A percentile compares a stretch with the other conserved stretches of the same genome.
phyloP scores from a whole-genome alignment of 495 filamentous ascomycete species.

The Tuber brumale region DNA sequence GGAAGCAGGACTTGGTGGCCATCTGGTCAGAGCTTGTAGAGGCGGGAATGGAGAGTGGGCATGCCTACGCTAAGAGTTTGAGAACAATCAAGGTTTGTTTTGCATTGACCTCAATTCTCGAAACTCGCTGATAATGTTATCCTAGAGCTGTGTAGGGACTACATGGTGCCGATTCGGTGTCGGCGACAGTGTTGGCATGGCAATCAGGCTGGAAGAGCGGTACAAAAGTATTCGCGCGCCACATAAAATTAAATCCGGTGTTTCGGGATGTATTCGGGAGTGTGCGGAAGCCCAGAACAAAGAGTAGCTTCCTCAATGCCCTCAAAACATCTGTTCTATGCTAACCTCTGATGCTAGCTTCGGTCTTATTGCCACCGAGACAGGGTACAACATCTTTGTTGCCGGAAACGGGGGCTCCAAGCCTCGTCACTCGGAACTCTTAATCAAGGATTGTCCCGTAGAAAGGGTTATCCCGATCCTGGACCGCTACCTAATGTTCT shows the following conservation, averaged over 20 bases:
- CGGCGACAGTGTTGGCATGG: constrained; percentile 96
- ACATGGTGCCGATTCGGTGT: constrained; percentile 94
- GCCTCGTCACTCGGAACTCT: constrained; percentile 75
- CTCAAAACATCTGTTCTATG: not conserved
- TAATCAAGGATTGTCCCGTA: constrained; percentile 82
- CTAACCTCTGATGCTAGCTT: constrained; percentile 47
- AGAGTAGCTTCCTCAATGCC: constrained; percentile 53
- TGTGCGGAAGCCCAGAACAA: constrained; percentile 96
- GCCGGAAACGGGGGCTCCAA: constrained; percentile 89
- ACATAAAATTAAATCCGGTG: constrained; percentile 91
- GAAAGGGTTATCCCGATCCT: constrained; percentile 80
- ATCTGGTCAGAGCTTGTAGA: constrained; percentile 84
- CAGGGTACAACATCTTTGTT: constrained; percentile 93
- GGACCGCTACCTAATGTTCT: constrained; percentile 91
- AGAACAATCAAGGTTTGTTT: constrained; percentile 68
- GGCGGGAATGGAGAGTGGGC: constrained; percentile 91
- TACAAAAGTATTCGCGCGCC: constrained; percentile 89
- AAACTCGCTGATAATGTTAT: not conserved
- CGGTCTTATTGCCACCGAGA: constrained; percentile 88
- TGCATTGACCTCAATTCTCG: not conserved
- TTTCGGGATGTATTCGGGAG: constrained; percentile 86
- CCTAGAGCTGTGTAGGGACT: constrained; percentile 76
- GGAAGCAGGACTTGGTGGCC: constrained; percentile 80
- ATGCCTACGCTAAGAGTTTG: constrained; percentile 89
- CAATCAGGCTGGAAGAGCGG: constrained; percentile 80